phyloP scores from a whole-genome alignment of 768 basidiomycete genomes.

The Xerocomellus intermedius region DNA sequence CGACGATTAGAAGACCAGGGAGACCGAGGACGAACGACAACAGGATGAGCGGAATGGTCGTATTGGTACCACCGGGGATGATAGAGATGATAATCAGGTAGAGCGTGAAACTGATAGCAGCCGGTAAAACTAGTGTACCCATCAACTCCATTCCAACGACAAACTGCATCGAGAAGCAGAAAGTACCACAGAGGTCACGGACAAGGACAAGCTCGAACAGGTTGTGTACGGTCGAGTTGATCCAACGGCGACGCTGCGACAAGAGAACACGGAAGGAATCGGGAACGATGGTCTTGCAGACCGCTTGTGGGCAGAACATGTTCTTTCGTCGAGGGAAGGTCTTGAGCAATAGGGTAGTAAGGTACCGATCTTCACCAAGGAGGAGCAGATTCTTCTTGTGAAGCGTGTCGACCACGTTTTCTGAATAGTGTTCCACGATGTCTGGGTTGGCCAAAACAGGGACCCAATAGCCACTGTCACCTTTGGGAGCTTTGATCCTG shows the following conservation, averaged over 20 bases:
- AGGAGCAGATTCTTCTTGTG: constrained; percentile 99
- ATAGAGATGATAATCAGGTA: constrained; percentile 89
- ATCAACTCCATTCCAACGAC: constrained; percentile 98
- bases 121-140: constrained; percentile 94
- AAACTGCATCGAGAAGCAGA: constrained; percentile 99
- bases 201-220: constrained; percentile 93
- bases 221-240: constrained; percentile 99
- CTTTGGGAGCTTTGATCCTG: constrained; percentile 99
- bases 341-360: constrained; percentile 96
- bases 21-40: constrained; percentile 94
- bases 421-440: constrained; percentile 97
- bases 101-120: constrained; percentile 95
- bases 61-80: constrained; percentile 75
- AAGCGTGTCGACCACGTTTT: constrained; percentile 97
- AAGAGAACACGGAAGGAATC: constrained; percentile 93
- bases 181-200: constrained; percentile 97
- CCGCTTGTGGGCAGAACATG: constrained; percentile 97
- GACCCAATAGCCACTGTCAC: constrained; percentile 94
- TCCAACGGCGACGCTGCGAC: constrained; percentile 98
- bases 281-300: constrained; percentile 98
- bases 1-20: constrained; percentile 91
- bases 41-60: constrained; percentile 88
- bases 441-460: constrained; percentile 98
- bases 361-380: constrained; percentile 98
- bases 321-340: constrained; percentile 99